Evolutionary conservation across 495 filamentous ascomycete species (phyloP).

Genomic region (Aspergillus affinis): DNA sequence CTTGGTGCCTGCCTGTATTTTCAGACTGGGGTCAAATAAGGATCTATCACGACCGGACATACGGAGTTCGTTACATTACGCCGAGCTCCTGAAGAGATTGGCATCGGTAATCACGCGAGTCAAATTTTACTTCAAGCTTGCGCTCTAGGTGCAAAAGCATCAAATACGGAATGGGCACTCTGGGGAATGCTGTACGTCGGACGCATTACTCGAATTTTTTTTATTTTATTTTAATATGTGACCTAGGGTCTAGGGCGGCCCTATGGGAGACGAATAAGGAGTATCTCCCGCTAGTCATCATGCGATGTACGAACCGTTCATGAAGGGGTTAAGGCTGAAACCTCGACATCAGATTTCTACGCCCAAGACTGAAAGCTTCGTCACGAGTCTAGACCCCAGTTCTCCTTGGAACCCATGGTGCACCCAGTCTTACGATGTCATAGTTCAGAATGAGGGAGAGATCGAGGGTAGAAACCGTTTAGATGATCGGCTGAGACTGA

Average conservation of each 20-base stretch:
- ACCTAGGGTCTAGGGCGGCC: not conserved
- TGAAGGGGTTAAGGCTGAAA: conserved; percentile 23
- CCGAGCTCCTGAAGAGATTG: conserved; percentile 15
- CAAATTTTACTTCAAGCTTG: conserved; percentile 6
- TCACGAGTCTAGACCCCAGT: conserved; percentile 20
- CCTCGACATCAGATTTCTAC: conserved; percentile 9
- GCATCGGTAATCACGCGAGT: conserved; percentile 12
- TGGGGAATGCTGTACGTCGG: conserved; percentile 20
- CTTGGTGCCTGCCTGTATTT: conserved; percentile 5
- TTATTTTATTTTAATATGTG: not conserved
- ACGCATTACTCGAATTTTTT: conserved; percentile 18
- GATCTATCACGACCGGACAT: not conserved
- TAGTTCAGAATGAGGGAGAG: not conserved
- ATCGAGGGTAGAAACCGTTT: conserved; percentile 11
- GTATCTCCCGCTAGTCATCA: conserved; percentile 9
- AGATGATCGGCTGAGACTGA: conserved; percentile 22
- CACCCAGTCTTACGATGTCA: not conserved
- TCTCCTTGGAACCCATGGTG: not conserved
- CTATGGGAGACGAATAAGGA: conserved; percentile 5
- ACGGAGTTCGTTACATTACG: conserved; percentile 13
- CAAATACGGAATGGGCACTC: conserved; percentile 19
- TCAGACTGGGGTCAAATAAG: conserved; percentile 8
- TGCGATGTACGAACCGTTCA: conserved; percentile 9
- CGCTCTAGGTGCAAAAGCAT: not conserved
- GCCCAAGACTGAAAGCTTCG: conserved; percentile 18